A percentile compares a stretch with the other conserved stretches of the same genome.
phyloP scores from a whole-genome alignment of 805 yeast species.

The Monosporozyma servazzii region DNA sequence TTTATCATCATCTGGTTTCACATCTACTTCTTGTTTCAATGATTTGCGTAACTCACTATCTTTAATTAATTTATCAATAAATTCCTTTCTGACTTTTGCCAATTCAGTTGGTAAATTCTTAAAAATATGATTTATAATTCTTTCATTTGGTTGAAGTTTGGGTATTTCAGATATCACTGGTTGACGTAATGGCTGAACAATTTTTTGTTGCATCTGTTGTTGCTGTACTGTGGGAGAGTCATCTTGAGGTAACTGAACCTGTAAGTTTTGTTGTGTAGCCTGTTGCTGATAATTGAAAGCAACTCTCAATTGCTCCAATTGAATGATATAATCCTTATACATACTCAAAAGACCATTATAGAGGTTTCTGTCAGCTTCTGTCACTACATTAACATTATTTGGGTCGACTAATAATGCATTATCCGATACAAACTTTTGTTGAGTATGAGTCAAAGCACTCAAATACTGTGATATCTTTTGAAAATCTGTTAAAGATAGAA shows the following conservation, averaged over 20 bases:
- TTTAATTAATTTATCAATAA: conserved; percentile 15
- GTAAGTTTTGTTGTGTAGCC: background rate
- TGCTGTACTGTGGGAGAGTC: background rate
- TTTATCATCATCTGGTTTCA: background rate
- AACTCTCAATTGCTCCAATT: conserved; percentile 12
- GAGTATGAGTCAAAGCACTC: conserved; percentile 15
- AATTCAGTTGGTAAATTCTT: conserved; percentile 19
- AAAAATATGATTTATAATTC: conserved; percentile 13
- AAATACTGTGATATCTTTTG: conserved; percentile 17
- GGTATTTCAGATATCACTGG: background rate
- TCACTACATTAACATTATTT: conserved; percentile 13
- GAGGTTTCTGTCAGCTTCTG: conserved; percentile 23
- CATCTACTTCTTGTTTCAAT: conserved; percentile 4
- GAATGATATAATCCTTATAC: conserved; percentile 26
- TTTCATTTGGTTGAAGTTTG: conserved; percentile 3
- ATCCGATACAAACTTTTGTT: conserved; percentile 20
- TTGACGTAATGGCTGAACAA: background rate
- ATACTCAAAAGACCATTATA: conserved; percentile 24
- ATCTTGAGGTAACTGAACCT: background rate
- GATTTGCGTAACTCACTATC: conserved; percentile 4
- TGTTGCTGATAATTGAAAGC: background rate
- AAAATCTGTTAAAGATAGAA: background rate
- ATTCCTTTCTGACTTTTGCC: conserved; percentile 22
- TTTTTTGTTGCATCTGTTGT: background rate
- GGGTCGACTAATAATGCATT: conserved; percentile 17